Conservation (phyloP, 371 early-diverging fungal species). For the Blastocladiella emersonii region DNA sequence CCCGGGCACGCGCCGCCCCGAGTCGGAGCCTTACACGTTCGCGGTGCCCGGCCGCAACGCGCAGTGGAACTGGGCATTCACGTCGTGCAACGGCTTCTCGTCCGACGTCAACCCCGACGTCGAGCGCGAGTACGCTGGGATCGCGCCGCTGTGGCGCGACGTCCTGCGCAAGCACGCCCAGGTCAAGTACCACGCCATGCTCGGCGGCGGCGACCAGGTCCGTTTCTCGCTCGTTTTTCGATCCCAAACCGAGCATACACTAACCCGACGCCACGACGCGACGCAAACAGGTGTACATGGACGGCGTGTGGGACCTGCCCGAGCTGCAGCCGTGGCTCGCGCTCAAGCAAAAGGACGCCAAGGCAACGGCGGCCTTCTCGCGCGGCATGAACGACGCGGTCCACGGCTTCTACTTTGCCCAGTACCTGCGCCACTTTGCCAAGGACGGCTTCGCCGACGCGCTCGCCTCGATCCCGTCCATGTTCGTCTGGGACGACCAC, state of each 20-base stretch:
- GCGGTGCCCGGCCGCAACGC: slow-evolving; percentile 27
- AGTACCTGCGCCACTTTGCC: slow-evolving; percentile 54
- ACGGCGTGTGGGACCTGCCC: slow-evolving; percentile 29
- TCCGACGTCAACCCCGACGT: slow-evolving; percentile 37
- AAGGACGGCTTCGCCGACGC: slow-evolving; percentile 43
- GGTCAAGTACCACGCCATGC: slow-evolving; percentile 56
- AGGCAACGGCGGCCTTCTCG: slow-evolving; percentile 29
- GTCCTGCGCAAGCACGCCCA: slow-evolving; percentile 47
- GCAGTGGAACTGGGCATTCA: slow-evolving; percentile 40
- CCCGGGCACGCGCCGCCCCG: slow-evolving; percentile 15
- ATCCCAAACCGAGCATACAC: too few relatives aligned
- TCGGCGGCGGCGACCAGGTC: slow-evolving; percentile 80
- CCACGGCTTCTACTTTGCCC: slow-evolving; percentile 55
- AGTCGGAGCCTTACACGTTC: slow-evolving; percentile 28
- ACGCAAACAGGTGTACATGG: slow-evolving; percentile 75
- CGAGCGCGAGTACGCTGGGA: slow-evolving; percentile 38
- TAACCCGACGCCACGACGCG: too few relatives aligned
- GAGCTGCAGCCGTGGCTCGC: slow-evolving; percentile 46
- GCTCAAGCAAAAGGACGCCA: slow-evolving; percentile 31
- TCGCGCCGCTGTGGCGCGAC: slow-evolving; percentile 64
- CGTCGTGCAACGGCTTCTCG: slow-evolving; percentile 57
- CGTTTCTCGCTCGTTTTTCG: too few relatives aligned
- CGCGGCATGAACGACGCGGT: slow-evolving; percentile 36
- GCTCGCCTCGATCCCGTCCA: slow-evolving; percentile 52
- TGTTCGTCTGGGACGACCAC: slow-evolving; percentile 24